Conservation (phyloP, 163 green algal genomes). For the Chloromonas sp. region DNA sequence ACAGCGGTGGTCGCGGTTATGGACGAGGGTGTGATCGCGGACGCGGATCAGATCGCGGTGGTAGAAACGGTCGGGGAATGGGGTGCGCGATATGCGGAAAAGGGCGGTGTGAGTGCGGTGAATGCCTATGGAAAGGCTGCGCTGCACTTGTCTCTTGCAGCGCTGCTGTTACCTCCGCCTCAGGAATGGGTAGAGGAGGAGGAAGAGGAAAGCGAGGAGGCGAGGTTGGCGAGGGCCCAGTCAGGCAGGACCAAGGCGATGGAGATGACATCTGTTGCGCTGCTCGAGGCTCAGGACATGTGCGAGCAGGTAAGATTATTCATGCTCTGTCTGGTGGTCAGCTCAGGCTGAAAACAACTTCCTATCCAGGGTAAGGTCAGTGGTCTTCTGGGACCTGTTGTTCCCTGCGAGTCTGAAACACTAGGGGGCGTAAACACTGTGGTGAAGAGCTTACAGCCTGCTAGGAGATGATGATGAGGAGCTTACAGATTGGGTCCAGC, state of each 20-base stretch:
- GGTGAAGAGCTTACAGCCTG: no score
- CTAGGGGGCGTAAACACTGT: no score
- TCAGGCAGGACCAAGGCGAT: neutral
- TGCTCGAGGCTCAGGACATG: constrained; percentile 13
- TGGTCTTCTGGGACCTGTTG: no score
- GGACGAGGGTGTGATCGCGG: neutral
- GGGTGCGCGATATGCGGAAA: no score
- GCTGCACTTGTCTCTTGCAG: constrained; percentile 11
- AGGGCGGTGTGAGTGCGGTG: neutral
- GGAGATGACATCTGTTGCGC: neutral
- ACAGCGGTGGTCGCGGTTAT: neutral
- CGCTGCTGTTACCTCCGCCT: neutral
- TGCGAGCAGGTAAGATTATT: constrained; percentile 5
- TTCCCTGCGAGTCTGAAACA: no score
- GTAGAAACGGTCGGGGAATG: no score
- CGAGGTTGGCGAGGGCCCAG: neutral
- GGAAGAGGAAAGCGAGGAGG: neutral
- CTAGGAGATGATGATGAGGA: no score
- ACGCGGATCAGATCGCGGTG: no score
- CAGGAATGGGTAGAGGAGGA: neutral
- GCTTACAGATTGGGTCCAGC: no score
- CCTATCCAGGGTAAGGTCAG: no score
- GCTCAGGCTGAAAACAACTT: no score
- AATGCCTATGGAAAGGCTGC: constrained; percentile 9
- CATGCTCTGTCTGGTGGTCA: no score